Conservation (phyloP, 352 stramenopile genomes). For the Phytophthora pini region DNA sequence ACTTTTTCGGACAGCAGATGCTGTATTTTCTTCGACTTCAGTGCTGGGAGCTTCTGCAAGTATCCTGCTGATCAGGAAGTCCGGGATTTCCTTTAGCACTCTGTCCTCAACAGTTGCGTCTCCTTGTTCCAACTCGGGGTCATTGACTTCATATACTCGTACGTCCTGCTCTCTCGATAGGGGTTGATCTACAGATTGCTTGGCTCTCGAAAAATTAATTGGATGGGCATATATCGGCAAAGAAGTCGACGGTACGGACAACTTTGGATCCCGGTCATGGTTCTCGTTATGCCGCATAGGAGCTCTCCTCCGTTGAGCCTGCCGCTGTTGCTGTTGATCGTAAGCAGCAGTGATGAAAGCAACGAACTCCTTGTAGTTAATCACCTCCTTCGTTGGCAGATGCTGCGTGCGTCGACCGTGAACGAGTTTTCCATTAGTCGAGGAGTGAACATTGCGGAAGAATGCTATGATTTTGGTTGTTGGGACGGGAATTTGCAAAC, state of each 20-base stretch:
- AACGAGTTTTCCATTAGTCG: constrained; percentile 1
- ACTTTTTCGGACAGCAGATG: constrained; percentile 35
- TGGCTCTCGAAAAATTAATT: constrained; percentile 3
- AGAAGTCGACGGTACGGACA: constrained; percentile 22
- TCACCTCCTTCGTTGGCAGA: constrained; percentile 60
- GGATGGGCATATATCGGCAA: constrained; percentile 33
- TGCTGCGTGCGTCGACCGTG: constrained; percentile 11
- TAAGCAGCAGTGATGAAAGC: constrained; percentile 71
- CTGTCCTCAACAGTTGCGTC: constrained; percentile 18
- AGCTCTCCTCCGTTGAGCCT: constrained; percentile 1
- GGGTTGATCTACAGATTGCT: not conserved
- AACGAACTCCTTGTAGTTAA: constrained; percentile 82
- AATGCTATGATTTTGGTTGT: constrained; percentile 70
- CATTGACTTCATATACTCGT: constrained; percentile 30
- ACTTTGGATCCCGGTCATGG: not conserved
- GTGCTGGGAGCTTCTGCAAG: constrained; percentile 17
- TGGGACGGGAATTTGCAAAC: constrained; percentile 67
- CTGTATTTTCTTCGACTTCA: constrained; percentile 12
- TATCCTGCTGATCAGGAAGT: constrained; percentile 44
- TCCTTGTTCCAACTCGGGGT: constrained; percentile 5
- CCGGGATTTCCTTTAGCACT: constrained; percentile 36
- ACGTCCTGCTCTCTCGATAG: constrained; percentile 14
- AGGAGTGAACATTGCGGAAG: constrained; percentile 59
- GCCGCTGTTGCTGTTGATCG: constrained; percentile 40
- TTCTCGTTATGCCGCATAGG: not conserved